These are phyloP conservation scores for Geotrichum reessii DNA, from an alignment of 1,139 yeast species.

Conservation along the genomic window DNA sequence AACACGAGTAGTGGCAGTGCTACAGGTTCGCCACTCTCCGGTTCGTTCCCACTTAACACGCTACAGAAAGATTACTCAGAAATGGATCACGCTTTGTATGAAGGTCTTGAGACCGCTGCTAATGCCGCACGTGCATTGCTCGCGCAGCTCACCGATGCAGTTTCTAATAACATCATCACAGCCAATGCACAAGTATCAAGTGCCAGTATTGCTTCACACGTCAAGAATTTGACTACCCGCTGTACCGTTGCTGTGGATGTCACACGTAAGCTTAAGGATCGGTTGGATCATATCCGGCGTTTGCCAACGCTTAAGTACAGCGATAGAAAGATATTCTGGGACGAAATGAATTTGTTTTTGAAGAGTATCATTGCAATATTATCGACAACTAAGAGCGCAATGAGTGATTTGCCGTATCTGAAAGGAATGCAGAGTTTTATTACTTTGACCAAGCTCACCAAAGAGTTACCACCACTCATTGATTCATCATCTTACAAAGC, in stretches of 20 bases:
- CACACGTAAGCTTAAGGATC: conserved; percentile 58
- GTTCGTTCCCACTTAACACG: conserved; percentile 1
- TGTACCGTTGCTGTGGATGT: conserved; percentile 77
- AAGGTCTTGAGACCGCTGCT: conserved; percentile 68
- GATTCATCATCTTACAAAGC: conserved; percentile 54
- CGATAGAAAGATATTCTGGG: conserved; percentile 71
- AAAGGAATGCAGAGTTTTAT: conserved; percentile 80
- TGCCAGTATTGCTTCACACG: conserved; percentile 49
- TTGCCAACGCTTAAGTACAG: conserved; percentile 33
- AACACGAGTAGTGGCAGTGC: background rate
- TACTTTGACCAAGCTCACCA: conserved; percentile 75
- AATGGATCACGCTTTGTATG: conserved; percentile 70
- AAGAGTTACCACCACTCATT: conserved; percentile 77
- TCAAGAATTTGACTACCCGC: conserved; percentile 72
- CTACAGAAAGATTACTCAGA: conserved; percentile 35
- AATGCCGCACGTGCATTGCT: conserved; percentile 74
- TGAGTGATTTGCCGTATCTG: conserved; percentile 70
- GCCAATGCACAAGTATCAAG: conserved; percentile 33
- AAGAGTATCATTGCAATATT: conserved; percentile 78
- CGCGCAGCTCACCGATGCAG: conserved; percentile 69
- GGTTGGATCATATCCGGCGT: conserved; percentile 38
- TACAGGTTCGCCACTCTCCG: conserved; percentile 2
- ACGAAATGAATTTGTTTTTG: conserved; percentile 74
- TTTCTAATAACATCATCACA: conserved; percentile 58
- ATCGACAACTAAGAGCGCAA: conserved; percentile 77